Evolutionary conservation across 805 yeast genomes (phyloP).

Genomic region (Zygoascus flipseniorum): DNA sequence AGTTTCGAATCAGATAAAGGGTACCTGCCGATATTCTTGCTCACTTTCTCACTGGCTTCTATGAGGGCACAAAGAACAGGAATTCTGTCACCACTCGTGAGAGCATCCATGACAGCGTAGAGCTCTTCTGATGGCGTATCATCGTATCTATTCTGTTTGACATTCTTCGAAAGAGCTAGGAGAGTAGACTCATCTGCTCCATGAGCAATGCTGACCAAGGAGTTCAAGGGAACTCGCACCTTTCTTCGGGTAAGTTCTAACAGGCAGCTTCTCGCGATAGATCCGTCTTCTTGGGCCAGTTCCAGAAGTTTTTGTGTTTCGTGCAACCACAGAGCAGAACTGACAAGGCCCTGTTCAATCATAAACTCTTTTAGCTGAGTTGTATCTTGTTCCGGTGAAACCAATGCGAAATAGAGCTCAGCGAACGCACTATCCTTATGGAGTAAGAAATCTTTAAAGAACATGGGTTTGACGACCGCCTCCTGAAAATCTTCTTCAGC

Average conservation of each 20-base stretch:
- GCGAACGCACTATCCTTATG: neutral
- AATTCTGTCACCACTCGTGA: neutral
- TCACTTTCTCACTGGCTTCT: neutral
- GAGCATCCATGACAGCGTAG: neutral
- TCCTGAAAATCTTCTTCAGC: neutral
- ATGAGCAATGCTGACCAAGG: neutral
- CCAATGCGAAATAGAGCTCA: neutral
- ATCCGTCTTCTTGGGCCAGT: neutral
- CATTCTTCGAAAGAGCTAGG: neutral
- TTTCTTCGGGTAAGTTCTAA: neutral
- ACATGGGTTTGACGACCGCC: neutral
- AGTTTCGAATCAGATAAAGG: neutral
- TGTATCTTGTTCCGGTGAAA: neutral
- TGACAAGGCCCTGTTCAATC: neutral
- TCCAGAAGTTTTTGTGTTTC: neutral
- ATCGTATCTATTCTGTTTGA: neutral
- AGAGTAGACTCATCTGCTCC: neutral
- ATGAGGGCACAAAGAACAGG: neutral
- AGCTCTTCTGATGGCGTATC: neutral
- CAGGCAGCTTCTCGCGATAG: neutral
- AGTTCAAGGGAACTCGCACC: neutral
- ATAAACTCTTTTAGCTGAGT: neutral
- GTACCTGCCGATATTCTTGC: neutral
- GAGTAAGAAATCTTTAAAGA: neutral
- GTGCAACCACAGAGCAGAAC: constrained; percentile 1